Evolutionary conservation across 176 grass and related monocot genomes (phyloP).

Genomic region (Musa beccarii): DNA sequence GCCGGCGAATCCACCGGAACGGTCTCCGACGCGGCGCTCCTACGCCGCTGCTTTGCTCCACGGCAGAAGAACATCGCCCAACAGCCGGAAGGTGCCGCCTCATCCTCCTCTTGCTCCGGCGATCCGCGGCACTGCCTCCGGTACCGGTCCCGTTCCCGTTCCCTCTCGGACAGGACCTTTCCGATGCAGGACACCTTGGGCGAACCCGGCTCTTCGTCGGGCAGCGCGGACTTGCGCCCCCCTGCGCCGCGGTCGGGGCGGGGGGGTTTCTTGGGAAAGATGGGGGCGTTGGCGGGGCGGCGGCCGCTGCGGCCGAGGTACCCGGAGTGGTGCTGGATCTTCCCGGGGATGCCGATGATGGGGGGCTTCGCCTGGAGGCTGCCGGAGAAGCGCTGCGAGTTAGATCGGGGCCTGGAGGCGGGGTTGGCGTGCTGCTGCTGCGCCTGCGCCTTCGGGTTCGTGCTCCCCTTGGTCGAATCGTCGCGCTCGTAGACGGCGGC

Average conservation of each 20-base stretch:
- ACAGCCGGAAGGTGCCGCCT: conserved; percentile 24
- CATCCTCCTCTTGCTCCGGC: conserved; percentile 2
- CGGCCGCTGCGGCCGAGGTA: conserved; percentile 13
- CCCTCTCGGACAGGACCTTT: conserved; percentile 57
- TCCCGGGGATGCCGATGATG: conserved; percentile 44
- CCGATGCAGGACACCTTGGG: conserved; percentile 95
- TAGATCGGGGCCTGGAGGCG: conserved; percentile 10
- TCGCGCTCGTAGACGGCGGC: conserved; percentile 76
- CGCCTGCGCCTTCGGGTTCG: conserved; percentile 68
- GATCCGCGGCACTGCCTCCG: conserved; percentile 1
- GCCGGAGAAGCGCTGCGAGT: conserved; percentile 58
- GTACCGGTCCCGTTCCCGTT: conserved; percentile 17
- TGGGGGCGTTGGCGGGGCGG: conserved; percentile 26
- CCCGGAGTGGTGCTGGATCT: conserved; percentile 35
- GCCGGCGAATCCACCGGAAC: neutral
- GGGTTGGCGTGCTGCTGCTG: neutral
- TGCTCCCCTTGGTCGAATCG: conserved; percentile 81
- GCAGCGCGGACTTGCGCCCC: conserved; percentile 39
- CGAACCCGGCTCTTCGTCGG: conserved; percentile 50
- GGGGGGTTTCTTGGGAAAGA: conserved; percentile 58
- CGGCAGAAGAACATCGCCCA: conserved; percentile 34
- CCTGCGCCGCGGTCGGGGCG: conserved; percentile 15
- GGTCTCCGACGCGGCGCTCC: neutral
- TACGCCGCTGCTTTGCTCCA: conserved; percentile 4
- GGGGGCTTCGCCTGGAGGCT: conserved; percentile 50